These are phyloP conservation scores for Malassezia yamatoensis DNA, from an alignment of 1,284 basidiomycete genomes.

Conservation along the genomic window DNA sequence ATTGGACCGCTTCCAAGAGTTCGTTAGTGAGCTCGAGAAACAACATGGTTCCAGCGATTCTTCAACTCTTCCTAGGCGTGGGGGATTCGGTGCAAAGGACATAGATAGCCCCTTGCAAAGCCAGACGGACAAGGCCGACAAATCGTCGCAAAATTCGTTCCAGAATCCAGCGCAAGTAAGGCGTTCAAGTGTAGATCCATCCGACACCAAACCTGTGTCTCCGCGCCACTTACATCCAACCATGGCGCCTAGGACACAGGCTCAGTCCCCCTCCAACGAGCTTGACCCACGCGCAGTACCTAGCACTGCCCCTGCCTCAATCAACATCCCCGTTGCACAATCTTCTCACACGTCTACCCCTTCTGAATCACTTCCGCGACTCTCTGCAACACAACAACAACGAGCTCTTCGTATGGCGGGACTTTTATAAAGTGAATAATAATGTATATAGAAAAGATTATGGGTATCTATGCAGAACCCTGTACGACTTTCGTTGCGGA, in stretches of 20 bases:
- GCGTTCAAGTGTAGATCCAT: too few species aligned
- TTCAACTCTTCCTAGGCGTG: background rate
- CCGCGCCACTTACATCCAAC: too few species aligned
- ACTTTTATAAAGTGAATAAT: background rate
- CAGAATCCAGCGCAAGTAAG: too few species aligned
- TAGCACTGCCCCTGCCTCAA: too few species aligned
- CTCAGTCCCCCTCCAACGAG: too few species aligned
- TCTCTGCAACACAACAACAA: constrained; percentile 3
- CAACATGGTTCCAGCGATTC: constrained; percentile 3
- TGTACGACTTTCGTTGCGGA: background rate
- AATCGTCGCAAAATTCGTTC: too few species aligned
- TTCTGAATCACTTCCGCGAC: background rate
- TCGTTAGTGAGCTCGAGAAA: constrained; percentile 9
- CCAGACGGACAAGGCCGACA: too few species aligned
- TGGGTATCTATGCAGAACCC: constrained; percentile 1
- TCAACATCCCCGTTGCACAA: too few species aligned
- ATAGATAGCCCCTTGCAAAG: background rate
- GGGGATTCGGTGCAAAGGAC: background rate
- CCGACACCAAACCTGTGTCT: too few species aligned
- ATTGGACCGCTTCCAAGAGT: constrained; percentile 9
- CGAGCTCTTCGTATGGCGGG: constrained; percentile 17
- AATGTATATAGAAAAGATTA: background rate
- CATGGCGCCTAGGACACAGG: too few species aligned
- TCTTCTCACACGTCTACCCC: too few species aligned
- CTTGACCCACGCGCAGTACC: too few species aligned